Percentiles rank a stretch among this genome's conserved stretches.
These are phyloP conservation scores for Tephrocybe rancida DNA, from an alignment of 768 basidiomycete species.

Conservation along the genomic window DNA sequence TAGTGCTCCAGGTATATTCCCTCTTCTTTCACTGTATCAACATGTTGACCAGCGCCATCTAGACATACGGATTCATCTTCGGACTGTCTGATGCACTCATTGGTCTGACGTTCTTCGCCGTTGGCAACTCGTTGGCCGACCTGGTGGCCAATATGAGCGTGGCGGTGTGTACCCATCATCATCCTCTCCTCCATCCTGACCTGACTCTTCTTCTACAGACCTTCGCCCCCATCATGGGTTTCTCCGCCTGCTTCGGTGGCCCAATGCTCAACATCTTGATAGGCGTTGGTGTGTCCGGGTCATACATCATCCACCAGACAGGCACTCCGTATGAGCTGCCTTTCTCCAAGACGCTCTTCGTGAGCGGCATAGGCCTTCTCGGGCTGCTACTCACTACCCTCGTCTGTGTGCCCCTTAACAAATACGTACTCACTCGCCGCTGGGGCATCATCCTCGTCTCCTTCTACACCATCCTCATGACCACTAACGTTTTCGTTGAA, in stretches of 20 bases:
- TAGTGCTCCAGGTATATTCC: conserved; percentile 74
- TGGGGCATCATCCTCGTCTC: conserved; percentile 85
- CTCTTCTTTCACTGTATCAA: neutral
- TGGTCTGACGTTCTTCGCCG: conserved; percentile 93
- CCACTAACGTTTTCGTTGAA: conserved; percentile 79
- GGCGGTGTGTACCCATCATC: conserved; percentile 54
- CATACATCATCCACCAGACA: conserved; percentile 75
- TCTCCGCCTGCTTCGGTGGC: conserved; percentile 93
- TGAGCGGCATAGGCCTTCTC: conserved; percentile 84
- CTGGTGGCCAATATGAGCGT: conserved; percentile 97
- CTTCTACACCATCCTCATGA: conserved; percentile 78
- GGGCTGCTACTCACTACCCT: conserved; percentile 73
- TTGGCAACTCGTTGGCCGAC: conserved; percentile 96
- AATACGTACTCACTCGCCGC: conserved; percentile 72
- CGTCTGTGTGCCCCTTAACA: conserved; percentile 83
- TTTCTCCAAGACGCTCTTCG: conserved; percentile 82
- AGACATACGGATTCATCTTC: conserved; percentile 94
- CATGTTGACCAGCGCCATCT: conserved; percentile 7
- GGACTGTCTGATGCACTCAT: conserved; percentile 97
- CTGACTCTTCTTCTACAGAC: conserved; percentile 40
- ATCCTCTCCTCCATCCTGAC: neutral
- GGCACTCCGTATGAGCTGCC: conserved; percentile 67
- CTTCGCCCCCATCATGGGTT: conserved; percentile 93
- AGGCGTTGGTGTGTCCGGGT: conserved; percentile 90
- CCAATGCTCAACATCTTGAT: conserved; percentile 92